A percentile compares a stretch with the other conserved stretches of the same genome.
These are phyloP conservation scores for Penicillium arizonense DNA, from an alignment of 495 filamentous ascomycete genomes.

Conservation along the genomic window DNA sequence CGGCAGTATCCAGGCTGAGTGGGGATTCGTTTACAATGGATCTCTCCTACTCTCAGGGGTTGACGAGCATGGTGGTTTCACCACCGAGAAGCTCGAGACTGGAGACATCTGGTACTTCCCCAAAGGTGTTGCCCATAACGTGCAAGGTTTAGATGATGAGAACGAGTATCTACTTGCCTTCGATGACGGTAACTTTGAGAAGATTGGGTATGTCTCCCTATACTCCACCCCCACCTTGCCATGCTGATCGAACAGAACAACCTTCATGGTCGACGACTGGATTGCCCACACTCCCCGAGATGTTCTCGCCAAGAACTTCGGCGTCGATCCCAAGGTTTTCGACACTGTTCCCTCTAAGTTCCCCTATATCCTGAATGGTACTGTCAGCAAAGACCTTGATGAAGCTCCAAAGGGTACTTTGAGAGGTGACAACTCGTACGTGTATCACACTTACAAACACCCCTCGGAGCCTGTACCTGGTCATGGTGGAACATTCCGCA, in stretches of 20 bases:
- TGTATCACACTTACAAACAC: constrained; percentile 53
- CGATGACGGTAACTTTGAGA: constrained; percentile 57
- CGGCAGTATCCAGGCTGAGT: constrained; percentile 52
- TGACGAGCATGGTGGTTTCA: constrained; percentile 56
- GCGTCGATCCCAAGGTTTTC: constrained; percentile 55
- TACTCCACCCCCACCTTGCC: neutral
- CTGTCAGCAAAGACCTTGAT: constrained; percentile 45
- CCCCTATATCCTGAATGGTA: constrained; percentile 61
- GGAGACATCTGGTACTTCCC: constrained; percentile 72
- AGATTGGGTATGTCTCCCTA: constrained; percentile 24
- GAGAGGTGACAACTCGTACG: constrained; percentile 54
- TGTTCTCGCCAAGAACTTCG: constrained; percentile 65
- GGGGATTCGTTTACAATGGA: constrained; percentile 61
- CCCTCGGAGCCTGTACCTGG: constrained; percentile 53
- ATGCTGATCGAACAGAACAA: constrained; percentile 40
- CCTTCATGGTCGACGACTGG: constrained; percentile 66
- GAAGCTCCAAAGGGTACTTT: constrained; percentile 48
- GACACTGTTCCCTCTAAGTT: constrained; percentile 53
- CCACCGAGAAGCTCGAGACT: constrained; percentile 51
- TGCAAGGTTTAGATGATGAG: constrained; percentile 56
- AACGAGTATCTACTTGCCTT: constrained; percentile 67
- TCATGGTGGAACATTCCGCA: constrained; percentile 55
- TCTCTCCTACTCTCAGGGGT: constrained; percentile 57
- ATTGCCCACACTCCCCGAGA: constrained; percentile 59
- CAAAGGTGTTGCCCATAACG: constrained; percentile 60